These are phyloP conservation scores for Ceratopteris richardii DNA, from an alignment of 75 land plant species.

Conservation along the genomic window DNA sequence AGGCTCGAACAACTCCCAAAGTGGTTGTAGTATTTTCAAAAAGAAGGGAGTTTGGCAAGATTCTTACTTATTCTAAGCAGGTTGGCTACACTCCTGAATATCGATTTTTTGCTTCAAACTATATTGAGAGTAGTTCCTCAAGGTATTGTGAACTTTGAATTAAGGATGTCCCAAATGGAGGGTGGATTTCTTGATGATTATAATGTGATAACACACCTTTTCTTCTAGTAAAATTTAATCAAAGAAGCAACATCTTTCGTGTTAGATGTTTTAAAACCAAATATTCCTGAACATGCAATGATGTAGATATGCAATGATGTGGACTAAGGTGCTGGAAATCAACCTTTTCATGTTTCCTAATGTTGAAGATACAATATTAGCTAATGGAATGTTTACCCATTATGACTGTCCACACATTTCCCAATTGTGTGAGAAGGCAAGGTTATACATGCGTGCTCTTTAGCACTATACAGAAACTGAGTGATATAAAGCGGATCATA, in stretches of 20 bases:
- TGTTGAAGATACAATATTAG: conserved; percentile 99
- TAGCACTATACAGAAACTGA: conserved; percentile 75
- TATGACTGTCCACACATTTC: too few species aligned
- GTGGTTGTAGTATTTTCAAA: conserved; percentile 99
- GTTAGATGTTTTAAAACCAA: too few species aligned
- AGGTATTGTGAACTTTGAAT: conserved; percentile 96
- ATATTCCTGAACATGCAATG: conserved; percentile 80
- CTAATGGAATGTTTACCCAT: too few species aligned
- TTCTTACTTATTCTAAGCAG: conserved; percentile 94
- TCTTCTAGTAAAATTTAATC: conserved; percentile 75
- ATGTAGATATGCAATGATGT: conserved; percentile 86
- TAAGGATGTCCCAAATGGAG: conserved; percentile 99
- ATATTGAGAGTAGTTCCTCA: conserved; percentile 88
- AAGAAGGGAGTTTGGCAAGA: conserved; percentile 88
- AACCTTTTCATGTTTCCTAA: conserved; percentile 92
- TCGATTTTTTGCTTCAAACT: conserved; percentile 82
- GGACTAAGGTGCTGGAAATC: too few species aligned
- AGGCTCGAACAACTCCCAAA: conserved; percentile 93
- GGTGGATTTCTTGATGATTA: conserved; percentile 96
- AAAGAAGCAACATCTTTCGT: conserved; percentile 92
- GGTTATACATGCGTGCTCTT: too few species aligned
- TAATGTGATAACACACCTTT: conserved; percentile 89
- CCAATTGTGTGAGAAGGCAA: too few species aligned
- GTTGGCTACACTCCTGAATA: conserved; percentile 97
- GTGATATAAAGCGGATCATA: conserved; percentile 94